phyloP scores from a whole-genome alignment of 1,139 yeast genomes.

The Yamadazyma trypodendri region DNA sequence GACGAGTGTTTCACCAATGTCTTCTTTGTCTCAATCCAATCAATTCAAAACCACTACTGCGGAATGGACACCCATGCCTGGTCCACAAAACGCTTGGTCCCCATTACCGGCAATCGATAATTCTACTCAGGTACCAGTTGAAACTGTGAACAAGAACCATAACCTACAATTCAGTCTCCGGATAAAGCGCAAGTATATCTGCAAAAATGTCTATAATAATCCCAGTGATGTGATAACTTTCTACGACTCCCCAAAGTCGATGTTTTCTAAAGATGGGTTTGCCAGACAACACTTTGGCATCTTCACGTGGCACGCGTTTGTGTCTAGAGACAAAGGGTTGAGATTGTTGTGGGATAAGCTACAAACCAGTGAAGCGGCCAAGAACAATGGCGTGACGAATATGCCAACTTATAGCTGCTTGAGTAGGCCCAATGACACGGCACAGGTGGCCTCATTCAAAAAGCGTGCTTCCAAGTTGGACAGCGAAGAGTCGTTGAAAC shows the following conservation, averaged over 20 bases:
- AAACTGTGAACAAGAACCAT: background rate
- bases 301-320: slow-evolving; percentile 39
- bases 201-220: background rate
- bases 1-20: too few relatives aligned
- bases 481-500: background rate
- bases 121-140: background rate
- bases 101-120: too few relatives aligned
- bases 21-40: too few relatives aligned
- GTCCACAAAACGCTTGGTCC: too few relatives aligned
- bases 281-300: slow-evolving; percentile 38
- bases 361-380: background rate
- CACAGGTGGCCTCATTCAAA: background rate
- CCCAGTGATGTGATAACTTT: background rate
- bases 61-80: too few relatives aligned
- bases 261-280: background rate
- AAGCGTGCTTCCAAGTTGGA: background rate
- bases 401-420: too few relatives aligned
- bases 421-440: too few relatives aligned
- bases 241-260: background rate
- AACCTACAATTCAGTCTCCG: background rate
- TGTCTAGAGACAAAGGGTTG: slow-evolving; percentile 34
- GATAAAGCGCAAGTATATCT: background rate
- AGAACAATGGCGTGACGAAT: background rate
- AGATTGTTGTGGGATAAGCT: slow-evolving; percentile 15
- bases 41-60: too few relatives aligned